A percentile compares a stretch with the other conserved stretches of the same genome.
phyloP scores from a whole-genome alignment of 345 rosid species.

The Syzygium aromaticum region DNA sequence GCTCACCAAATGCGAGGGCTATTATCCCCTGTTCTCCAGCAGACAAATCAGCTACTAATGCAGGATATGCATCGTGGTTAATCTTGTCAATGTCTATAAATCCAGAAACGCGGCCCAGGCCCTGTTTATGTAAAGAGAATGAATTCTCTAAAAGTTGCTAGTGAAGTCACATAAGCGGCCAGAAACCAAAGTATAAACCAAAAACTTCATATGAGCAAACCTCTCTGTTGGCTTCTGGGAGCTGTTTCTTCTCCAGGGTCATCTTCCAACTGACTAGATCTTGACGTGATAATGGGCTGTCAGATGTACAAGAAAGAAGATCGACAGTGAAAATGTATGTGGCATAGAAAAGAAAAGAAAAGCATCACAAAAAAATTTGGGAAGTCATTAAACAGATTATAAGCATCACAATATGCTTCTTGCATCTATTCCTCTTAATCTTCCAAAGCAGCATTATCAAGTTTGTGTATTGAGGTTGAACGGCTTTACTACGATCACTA shows the following conservation, averaged over 20 bases:
- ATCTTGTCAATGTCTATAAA: slow-evolving; percentile 75
- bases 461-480: neutral
- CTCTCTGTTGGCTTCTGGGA: slow-evolving; percentile 80
- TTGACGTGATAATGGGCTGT: slow-evolving; percentile 83
- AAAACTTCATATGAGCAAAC: slow-evolving; percentile 16
- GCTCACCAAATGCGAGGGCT: slow-evolving; percentile 88
- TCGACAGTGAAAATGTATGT: neutral
- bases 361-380: neutral
- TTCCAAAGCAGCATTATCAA: neutral
- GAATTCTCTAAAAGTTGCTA: neutral
- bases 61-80: slow-evolving; percentile 91
- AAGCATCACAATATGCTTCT: neutral
- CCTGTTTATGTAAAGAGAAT: slow-evolving; percentile 23
- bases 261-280: slow-evolving; percentile 97
- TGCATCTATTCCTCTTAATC: neutral
- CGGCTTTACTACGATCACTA: neutral
- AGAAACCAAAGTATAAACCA: neutral
- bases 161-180: neutral
- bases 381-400: neutral
- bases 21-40: slow-evolving; percentile 80
- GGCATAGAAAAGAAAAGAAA: neutral
- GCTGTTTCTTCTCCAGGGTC: slow-evolving; percentile 76
- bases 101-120: slow-evolving; percentile 61
- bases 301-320: neutral
- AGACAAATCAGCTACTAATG: slow-evolving; percentile 77